Conservation (phyloP, 2,329 filamentous ascomycete genomes). For the Phyllosticta citribraziliensis region DNA sequence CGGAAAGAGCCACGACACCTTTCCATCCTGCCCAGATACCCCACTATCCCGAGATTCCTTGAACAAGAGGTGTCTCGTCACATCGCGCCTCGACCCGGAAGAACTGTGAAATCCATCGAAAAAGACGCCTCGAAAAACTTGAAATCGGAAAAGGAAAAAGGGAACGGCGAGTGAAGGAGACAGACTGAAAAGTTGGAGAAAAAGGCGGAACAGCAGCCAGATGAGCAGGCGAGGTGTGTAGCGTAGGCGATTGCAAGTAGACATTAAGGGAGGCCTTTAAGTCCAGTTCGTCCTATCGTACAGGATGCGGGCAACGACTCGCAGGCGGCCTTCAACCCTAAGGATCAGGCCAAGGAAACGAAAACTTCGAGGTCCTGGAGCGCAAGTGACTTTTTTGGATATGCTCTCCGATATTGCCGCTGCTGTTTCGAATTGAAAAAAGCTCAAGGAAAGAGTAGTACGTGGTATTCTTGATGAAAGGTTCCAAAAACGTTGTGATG, state of each 20-base stretch:
- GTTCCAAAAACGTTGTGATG: background rate
- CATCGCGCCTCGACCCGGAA: too few species aligned
- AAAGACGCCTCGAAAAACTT: too few species aligned
- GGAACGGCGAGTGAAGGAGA: background rate
- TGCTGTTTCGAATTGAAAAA: background rate
- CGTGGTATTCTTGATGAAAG: background rate
- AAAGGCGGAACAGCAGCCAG: background rate
- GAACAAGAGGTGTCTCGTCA: too few species aligned
- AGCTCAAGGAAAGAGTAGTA: background rate
- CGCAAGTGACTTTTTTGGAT: background rate
- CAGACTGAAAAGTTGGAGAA: background rate
- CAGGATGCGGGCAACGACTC: background rate
- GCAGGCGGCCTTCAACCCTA: background rate
- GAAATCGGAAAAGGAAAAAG: too few species aligned
- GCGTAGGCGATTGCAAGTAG: background rate
- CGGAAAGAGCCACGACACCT: too few species aligned
- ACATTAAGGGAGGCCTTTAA: background rate
- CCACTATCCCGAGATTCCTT: too few species aligned
- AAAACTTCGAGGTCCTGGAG: background rate
- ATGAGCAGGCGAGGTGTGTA: background rate
- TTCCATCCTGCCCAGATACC: too few species aligned
- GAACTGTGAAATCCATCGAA: too few species aligned
- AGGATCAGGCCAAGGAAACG: background rate
- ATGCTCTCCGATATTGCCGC: background rate
- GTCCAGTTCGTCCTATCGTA: background rate